Evolutionary conservation across 2,329 filamentous ascomycete species (phyloP).

Genomic region (Fusarium continuum): DNA sequence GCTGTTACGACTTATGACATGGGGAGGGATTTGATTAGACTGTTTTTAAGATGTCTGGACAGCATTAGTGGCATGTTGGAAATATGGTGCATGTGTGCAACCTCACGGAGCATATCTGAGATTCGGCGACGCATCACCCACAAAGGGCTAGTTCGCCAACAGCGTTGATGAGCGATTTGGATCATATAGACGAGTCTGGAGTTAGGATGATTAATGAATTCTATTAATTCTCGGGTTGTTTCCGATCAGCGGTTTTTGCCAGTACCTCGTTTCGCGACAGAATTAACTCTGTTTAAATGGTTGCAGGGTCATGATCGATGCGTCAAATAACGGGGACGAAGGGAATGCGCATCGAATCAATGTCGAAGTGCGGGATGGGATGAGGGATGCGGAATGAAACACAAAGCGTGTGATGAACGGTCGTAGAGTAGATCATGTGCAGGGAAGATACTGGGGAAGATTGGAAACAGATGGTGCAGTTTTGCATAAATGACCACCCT

Average conservation of each 20-base stretch:
- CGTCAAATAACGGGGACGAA: slow-evolving; percentile 31
- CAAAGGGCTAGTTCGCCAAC: slow-evolving; percentile 10
- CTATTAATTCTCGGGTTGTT: not conserved
- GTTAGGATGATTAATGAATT: slow-evolving; percentile 16
- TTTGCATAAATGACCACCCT: slow-evolving; percentile 22
- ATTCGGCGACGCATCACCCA: slow-evolving; percentile 21
- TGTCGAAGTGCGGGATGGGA: slow-evolving; percentile 31
- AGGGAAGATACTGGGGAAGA: not conserved
- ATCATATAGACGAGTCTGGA: slow-evolving; percentile 30
- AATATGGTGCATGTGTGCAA: slow-evolving; percentile 31
- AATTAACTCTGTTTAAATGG: not conserved
- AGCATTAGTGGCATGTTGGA: slow-evolving; percentile 33
- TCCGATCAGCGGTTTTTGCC: not conserved
- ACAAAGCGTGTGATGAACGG: slow-evolving; percentile 15
- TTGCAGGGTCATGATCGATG: slow-evolving; percentile 21
- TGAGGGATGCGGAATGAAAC: slow-evolving; percentile 29
- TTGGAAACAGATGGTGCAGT: not conserved
- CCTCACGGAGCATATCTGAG: slow-evolving; percentile 36
- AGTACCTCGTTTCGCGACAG: not conserved
- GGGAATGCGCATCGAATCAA: slow-evolving; percentile 11
- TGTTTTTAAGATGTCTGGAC: slow-evolving; percentile 9
- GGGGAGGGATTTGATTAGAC: slow-evolving; percentile 32
- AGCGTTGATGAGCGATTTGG: slow-evolving; percentile 34
- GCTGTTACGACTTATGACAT: slow-evolving; percentile 39
- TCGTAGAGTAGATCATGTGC: slow-evolving; percentile 25